Evolutionary conservation across 1,284 basidiomycete species (phyloP).

Genomic region (Moniliella sp.): DNA sequence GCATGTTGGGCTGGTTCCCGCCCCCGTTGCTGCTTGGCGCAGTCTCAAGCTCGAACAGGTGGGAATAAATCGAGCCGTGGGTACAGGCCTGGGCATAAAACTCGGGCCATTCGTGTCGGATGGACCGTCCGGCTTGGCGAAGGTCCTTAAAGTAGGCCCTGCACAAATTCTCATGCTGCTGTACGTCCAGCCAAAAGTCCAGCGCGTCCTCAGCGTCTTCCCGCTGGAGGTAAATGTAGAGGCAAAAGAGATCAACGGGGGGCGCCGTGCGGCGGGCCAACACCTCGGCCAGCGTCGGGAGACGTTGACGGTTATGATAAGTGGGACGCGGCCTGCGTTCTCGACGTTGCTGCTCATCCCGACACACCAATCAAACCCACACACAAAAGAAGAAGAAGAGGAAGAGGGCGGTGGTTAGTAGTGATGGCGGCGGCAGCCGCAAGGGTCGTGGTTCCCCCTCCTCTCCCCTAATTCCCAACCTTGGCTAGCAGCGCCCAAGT

Average conservation of each 20-base stretch:
- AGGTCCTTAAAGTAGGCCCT: slow-evolving; percentile 95
- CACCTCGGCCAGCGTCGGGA: slow-evolving; percentile 35
- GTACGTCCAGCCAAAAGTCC: slow-evolving; percentile 96
- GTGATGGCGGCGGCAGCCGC: no score
- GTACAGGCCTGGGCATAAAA: slow-evolving; percentile 51
- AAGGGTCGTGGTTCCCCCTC: no score
- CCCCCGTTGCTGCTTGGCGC: no score
- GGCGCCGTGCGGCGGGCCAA: slow-evolving; percentile 46
- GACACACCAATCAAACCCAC: no score
- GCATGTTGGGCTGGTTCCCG: background rate
- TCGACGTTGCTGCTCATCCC: no score
- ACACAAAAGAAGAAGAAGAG: no score
- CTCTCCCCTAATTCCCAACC: no score
- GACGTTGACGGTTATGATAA: slow-evolving; percentile 23
- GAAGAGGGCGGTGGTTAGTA: no score
- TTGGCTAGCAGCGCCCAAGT: no score
- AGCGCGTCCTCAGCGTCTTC: slow-evolving; percentile 83
- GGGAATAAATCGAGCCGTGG: slow-evolving; percentile 68
- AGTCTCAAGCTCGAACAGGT: slow-evolving; percentile 41
- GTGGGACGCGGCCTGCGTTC: no score
- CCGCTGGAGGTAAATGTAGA: slow-evolving; percentile 50
- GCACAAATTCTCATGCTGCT: slow-evolving; percentile 94
- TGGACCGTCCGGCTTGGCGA: slow-evolving; percentile 66
- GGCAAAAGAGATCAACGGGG: slow-evolving; percentile 92
- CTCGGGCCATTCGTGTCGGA: slow-evolving; percentile 89